A percentile compares a stretch with the other conserved stretches of the same genome.
These are phyloP conservation scores for Panaeolus papilionaceus DNA, from an alignment of 768 basidiomycete genomes.

Conservation along the genomic window DNA sequence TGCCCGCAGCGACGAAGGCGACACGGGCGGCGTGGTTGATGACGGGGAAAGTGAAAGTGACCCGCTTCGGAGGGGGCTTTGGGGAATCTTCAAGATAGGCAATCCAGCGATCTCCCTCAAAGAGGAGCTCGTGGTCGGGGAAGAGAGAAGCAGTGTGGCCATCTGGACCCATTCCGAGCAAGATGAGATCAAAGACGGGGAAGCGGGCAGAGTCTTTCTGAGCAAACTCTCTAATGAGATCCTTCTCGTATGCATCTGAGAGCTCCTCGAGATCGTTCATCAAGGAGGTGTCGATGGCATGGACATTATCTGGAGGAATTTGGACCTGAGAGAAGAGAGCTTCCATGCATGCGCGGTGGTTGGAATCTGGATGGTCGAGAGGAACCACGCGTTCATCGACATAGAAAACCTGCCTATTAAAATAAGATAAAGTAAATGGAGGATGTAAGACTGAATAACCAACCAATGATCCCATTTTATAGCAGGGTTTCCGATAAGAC, in stretches of 20 bases:
- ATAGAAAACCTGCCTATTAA: conserved; percentile 92
- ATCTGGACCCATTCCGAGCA: conserved; percentile 96
- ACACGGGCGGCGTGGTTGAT: conserved; percentile 89
- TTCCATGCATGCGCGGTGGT: conserved; percentile 77
- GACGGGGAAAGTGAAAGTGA: conserved; percentile 92
- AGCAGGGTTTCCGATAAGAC: conserved; percentile 65
- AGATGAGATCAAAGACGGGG: conserved; percentile 96
- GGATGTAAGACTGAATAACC: conserved; percentile 27
- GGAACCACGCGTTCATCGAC: conserved; percentile 96
- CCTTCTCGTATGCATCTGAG: conserved; percentile 78
- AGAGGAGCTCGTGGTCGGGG: conserved; percentile 86
- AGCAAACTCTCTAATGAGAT: conserved; percentile 91
- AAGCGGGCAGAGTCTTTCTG: conserved; percentile 93
- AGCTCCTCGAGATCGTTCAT: conserved; percentile 83
- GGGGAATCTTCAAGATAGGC: conserved; percentile 93
- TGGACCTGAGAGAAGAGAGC: conserved; percentile 84
- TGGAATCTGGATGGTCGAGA: conserved; percentile 91
- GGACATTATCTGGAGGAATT: conserved; percentile 79
- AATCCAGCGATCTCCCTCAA: conserved; percentile 94
- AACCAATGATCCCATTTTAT: conserved; percentile 97
- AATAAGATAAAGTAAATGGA: background rate
- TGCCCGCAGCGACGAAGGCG: conserved; percentile 89
- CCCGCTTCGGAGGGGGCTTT: conserved; percentile 88
- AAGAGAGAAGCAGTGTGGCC: conserved; percentile 99
- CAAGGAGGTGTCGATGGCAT: conserved; percentile 74